Evolutionary conservation across 345 rosid species (phyloP).

Genomic region (Lagerstroemia speciosa): DNA sequence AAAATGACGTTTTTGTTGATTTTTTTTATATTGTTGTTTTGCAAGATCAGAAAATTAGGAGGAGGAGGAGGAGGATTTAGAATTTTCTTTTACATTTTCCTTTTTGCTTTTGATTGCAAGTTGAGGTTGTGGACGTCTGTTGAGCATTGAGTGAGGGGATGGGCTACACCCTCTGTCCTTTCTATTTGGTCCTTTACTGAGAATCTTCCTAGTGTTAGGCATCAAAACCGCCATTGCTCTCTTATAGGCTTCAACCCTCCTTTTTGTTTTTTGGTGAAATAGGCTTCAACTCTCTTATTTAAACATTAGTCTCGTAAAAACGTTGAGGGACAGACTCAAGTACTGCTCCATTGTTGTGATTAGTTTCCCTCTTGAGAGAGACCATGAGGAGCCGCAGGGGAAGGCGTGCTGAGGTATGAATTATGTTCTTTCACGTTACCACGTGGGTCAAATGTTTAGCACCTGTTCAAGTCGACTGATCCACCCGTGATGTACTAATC

Average conservation of each 20-base stretch:
- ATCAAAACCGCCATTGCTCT: constrained; percentile 22
- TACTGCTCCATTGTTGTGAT: neutral
- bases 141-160: constrained; percentile 18
- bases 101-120: constrained; percentile 29
- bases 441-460: neutral
- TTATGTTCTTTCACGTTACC: constrained; percentile 5
- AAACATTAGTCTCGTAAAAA: constrained; percentile 25
- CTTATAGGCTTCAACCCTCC: constrained; percentile 13
- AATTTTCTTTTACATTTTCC: neutral
- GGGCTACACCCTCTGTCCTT: constrained; percentile 40
- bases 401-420: constrained; percentile 63
- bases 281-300: constrained; percentile 15
- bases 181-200: constrained; percentile 26
- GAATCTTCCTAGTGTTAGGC: constrained; percentile 40
- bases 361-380: neutral
- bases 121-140: constrained; percentile 47
- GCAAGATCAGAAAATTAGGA: constrained; percentile 15
- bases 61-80: constrained; percentile 20
- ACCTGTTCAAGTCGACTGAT: neutral
- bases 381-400: constrained; percentile 54
- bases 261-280: too few relatives aligned
- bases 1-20: constrained; percentile 12
- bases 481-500: constrained; percentile 11
- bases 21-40: constrained; percentile 20
- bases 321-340: neutral